A percentile compares a stretch with the other conserved stretches of the same genome.
phyloP scores from a whole-genome alignment of 805 yeast genomes.

The Saturnispora kantuleensis region DNA sequence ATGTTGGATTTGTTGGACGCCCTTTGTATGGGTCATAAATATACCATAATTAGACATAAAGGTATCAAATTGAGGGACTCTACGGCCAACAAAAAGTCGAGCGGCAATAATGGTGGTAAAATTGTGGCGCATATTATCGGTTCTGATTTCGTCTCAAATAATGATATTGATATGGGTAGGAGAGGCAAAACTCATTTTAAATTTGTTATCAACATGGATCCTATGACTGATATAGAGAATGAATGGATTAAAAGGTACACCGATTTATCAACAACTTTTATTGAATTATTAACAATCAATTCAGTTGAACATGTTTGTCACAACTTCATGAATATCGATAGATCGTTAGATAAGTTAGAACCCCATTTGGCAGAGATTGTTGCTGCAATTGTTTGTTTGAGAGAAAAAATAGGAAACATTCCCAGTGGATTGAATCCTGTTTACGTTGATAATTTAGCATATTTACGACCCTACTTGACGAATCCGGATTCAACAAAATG shows the following conservation, averaged over 20 bases:
- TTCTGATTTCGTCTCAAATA: constrained; percentile 14
- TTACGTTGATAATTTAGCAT: constrained; percentile 54
- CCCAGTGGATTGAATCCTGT: constrained; percentile 75
- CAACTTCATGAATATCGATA: constrained; percentile 18
- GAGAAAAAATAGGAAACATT: constrained; percentile 73
- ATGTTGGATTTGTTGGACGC: constrained; percentile 69
- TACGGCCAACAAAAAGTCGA: constrained; percentile 17
- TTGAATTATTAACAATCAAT: constrained; percentile 66
- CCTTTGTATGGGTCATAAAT: constrained; percentile 50
- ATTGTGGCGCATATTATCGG: constrained; percentile 33
- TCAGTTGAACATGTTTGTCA: constrained; percentile 69
- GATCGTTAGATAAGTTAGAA: constrained; percentile 23
- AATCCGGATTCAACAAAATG: constrained; percentile 34
- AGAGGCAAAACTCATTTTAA: constrained; percentile 13
- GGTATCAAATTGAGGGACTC: constrained; percentile 52
- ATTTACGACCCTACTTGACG: constrained; percentile 50
- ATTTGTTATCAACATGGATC: constrained; percentile 26
- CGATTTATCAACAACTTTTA: constrained; percentile 26
- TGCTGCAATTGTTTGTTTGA: constrained; percentile 71
- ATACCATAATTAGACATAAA: constrained; percentile 46
- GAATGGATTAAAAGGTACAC: constrained; percentile 11
- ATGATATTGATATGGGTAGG: neutral
- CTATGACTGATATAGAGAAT: constrained; percentile 21
- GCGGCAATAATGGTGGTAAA: constrained; percentile 13
- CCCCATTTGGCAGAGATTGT: constrained; percentile 53